These are phyloP conservation scores for Colletotrichum sp. DNA, from an alignment of 2,329 filamentous ascomycete species.

Conservation along the genomic window DNA sequence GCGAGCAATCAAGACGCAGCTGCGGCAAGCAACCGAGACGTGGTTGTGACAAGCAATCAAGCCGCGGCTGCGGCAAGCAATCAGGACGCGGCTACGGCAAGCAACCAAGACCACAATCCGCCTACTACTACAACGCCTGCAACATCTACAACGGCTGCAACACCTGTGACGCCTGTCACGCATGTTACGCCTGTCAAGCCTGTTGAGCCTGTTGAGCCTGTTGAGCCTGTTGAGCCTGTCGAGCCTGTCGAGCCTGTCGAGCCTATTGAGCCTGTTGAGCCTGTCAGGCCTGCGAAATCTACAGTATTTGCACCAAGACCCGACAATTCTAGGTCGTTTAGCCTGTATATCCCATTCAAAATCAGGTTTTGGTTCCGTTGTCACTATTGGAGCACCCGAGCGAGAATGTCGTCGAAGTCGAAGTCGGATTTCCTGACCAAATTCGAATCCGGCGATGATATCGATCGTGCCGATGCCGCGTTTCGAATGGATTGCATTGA, in stretches of 20 bases:
- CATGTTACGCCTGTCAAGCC: too few relatives aligned
- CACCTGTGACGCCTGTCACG: too few relatives aligned
- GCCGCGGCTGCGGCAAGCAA: background rate
- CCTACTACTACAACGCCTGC: background rate
- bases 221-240: accelerated
- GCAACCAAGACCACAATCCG: background rate
- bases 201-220: too few relatives aligned
- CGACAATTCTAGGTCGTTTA: too few relatives aligned
- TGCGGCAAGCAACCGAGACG: background rate
- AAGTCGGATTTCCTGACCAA: too few relatives aligned
- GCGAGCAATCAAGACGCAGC: background rate
- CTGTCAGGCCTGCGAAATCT: too few relatives aligned
- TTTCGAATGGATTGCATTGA: background rate
- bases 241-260: too few relatives aligned
- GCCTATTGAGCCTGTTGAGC: too few relatives aligned
- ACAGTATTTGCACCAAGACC: too few relatives aligned
- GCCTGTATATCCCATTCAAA: too few relatives aligned
- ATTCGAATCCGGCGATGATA: background rate
- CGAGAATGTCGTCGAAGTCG: background rate
- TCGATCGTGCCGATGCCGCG: too few relatives aligned
- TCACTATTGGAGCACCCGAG: background rate
- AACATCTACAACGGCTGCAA: background rate
- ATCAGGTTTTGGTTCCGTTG: background rate
- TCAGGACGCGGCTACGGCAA: background rate
- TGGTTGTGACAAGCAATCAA: background rate